These are phyloP conservation scores for Hymenoscyphus repandus DNA, from an alignment of 2,329 filamentous ascomycete species.

Conservation along the genomic window DNA sequence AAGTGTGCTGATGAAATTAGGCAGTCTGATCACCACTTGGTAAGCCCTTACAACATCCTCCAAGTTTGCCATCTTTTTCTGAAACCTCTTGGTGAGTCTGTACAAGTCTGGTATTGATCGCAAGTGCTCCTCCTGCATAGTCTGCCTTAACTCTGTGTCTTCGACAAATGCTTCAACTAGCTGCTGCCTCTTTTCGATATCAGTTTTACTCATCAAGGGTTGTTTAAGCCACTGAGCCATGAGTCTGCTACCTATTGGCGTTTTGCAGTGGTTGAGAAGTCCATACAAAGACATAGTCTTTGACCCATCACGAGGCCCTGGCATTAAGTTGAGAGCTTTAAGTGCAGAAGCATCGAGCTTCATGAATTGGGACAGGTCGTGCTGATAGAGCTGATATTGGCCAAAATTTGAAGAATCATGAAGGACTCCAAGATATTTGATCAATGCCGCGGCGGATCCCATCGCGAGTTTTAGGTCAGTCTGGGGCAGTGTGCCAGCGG, in stretches of 20 bases:
- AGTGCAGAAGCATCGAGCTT: slow-evolving; percentile 93
- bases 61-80: slow-evolving; percentile 81
- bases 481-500: slow-evolving; percentile 73
- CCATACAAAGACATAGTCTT: slow-evolving; percentile 97
- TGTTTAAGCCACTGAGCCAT: slow-evolving; percentile 97
- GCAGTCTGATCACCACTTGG: slow-evolving; percentile 86
- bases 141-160: slow-evolving; percentile 89
- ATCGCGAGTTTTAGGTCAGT: slow-evolving; percentile 93
- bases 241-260: slow-evolving; percentile 82
- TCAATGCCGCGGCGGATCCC: slow-evolving; percentile 87
- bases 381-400: slow-evolving; percentile 94
- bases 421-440: slow-evolving; percentile 88
- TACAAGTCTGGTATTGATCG: slow-evolving; percentile 92
- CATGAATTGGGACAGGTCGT: slow-evolving; percentile 96
- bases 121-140: slow-evolving; percentile 93
- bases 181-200: slow-evolving; percentile 88
- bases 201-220: slow-evolving; percentile 82
- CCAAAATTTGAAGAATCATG: slow-evolving; percentile 93
- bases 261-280: slow-evolving; percentile 95
- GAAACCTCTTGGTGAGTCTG: slow-evolving; percentile 88
- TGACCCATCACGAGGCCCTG: slow-evolving; percentile 86
- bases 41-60: slow-evolving; percentile 96
- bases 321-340: slow-evolving; percentile 95
- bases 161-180: slow-evolving; percentile 91
- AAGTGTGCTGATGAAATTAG: slow-evolving; percentile 82